Evolutionary conservation across 2,329 filamentous ascomycete genomes (phyloP).

Genomic region (Alternaria arbusti): DNA sequence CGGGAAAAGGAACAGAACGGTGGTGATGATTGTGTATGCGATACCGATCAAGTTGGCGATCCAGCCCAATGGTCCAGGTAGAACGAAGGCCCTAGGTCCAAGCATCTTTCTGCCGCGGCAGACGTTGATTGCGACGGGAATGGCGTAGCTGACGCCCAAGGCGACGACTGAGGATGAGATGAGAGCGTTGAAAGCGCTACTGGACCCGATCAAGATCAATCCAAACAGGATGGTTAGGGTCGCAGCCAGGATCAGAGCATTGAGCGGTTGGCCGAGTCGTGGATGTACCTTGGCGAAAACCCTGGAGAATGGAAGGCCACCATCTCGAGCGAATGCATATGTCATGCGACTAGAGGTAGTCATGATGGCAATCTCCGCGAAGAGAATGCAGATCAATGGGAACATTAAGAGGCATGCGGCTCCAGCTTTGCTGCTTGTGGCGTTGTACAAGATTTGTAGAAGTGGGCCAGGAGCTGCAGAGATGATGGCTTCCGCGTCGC

Average conservation of each 20-base stretch:
- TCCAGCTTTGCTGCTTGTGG: conserved; percentile 66
- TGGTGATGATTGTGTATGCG: conserved; percentile 71
- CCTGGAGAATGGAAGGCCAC: conserved; percentile 67
- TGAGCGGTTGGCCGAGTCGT: conserved; percentile 68
- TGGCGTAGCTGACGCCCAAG: conserved; percentile 74
- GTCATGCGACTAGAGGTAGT: conserved; percentile 71
- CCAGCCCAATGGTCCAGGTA: conserved; percentile 65
- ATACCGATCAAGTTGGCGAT: conserved; percentile 66
- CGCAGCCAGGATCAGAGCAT: conserved; percentile 67
- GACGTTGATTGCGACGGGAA: conserved; percentile 74
- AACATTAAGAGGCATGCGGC: conserved; percentile 72
- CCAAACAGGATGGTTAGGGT: conserved; percentile 71
- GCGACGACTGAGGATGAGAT: conserved; percentile 74
- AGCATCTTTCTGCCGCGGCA: conserved; percentile 70
- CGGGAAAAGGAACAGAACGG: conserved; percentile 77
- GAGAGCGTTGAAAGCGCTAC: conserved; percentile 73
- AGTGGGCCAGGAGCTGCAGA: conserved; percentile 63
- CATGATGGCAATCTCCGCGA: conserved; percentile 69
- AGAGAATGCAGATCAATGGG: conserved; percentile 67
- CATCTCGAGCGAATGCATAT: conserved; percentile 71
- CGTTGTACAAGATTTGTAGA: conserved; percentile 67
- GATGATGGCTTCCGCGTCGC: conserved; percentile 62
- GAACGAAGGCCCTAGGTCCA: conserved; percentile 64
- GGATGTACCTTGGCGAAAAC: conserved; percentile 68
- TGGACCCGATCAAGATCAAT: conserved; percentile 71